Conservation (phyloP, 73 alveolate species). For the Paraurostyla sp. region DNA sequence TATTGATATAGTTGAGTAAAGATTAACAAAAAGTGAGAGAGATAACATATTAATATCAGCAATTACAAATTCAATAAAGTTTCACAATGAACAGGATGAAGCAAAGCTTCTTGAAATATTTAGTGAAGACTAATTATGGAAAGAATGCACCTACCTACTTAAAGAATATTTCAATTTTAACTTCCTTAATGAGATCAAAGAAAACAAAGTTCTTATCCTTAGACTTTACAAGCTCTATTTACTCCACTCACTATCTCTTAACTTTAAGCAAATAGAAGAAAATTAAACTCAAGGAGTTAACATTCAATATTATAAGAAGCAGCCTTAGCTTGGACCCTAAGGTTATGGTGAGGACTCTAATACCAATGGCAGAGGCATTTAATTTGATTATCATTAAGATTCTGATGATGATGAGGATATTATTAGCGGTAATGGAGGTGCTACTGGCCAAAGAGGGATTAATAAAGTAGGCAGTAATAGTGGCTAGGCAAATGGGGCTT, state of each 20-base stretch:
- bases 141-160: constrained; percentile 30
- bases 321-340: too few species aligned
- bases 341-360: background rate
- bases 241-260: constrained; percentile 11
- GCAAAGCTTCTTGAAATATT: background rate
- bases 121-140: constrained; percentile 30
- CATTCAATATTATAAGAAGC: background rate
- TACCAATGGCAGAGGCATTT: background rate
- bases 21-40: background rate
- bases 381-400: background rate
- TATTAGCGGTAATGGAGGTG: constrained; percentile 6
- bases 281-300: background rate
- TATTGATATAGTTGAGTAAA: constrained; percentile 13
- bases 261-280: constrained; percentile 28
- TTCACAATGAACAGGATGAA: background rate
- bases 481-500: background rate
- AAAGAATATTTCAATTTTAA: constrained; percentile 32
- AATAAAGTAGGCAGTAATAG: background rate
- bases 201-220: constrained; percentile 3
- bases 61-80: background rate
- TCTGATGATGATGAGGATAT: background rate
- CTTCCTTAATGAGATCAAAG: constrained; percentile 33
- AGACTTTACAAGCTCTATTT: constrained; percentile 32
- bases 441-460: too few species aligned
- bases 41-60: constrained; percentile 13